phyloP scores from a whole-genome alignment of 306 rosid genomes.

The Argentina anserina region DNA sequence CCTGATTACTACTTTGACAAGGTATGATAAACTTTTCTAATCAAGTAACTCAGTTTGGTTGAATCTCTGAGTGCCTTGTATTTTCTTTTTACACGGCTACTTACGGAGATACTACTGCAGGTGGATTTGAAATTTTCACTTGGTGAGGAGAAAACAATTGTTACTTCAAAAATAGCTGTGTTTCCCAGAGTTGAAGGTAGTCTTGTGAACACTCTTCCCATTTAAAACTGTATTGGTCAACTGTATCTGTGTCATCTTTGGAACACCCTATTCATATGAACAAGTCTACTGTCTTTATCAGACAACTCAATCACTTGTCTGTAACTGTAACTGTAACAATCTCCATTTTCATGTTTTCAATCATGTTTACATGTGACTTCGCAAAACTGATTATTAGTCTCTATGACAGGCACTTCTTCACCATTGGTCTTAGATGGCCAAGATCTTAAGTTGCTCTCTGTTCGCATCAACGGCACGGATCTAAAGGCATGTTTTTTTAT shows the following conservation, averaged over 20 bases:
- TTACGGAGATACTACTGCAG: slow-evolving; percentile 37
- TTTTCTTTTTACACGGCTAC: background rate
- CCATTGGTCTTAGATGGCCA: slow-evolving; percentile 77
- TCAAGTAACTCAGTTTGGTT: slow-evolving; percentile 22
- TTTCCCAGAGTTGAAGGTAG: slow-evolving; percentile 74
- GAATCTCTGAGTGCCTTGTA: slow-evolving; percentile 12
- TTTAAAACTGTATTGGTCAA: slow-evolving; percentile 4
- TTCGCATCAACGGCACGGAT: slow-evolving; percentile 59
- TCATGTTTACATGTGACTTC: too few species aligned
- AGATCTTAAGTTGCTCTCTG: slow-evolving; percentile 63
- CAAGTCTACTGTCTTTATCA: background rate
- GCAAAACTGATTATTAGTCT: slow-evolving; percentile 12
- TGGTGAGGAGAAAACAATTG: slow-evolving; percentile 85
- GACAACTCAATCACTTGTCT: slow-evolving; percentile 1
- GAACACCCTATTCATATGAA: slow-evolving; percentile 11
- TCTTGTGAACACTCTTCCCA: slow-evolving; percentile 12
- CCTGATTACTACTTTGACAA: slow-evolving; percentile 90
- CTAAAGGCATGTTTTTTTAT: slow-evolving; percentile 51
- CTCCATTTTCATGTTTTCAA: background rate
- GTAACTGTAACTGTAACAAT: background rate
- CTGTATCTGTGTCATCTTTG: slow-evolving; percentile 12
- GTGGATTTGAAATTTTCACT: slow-evolving; percentile 74
- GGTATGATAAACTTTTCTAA: slow-evolving; percentile 29
- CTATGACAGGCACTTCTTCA: slow-evolving; percentile 54
- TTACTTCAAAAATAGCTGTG: slow-evolving; percentile 73